Evolutionary conservation across 2,329 filamentous ascomycete species (phyloP).

Genomic region (Diaporthe vexans): DNA sequence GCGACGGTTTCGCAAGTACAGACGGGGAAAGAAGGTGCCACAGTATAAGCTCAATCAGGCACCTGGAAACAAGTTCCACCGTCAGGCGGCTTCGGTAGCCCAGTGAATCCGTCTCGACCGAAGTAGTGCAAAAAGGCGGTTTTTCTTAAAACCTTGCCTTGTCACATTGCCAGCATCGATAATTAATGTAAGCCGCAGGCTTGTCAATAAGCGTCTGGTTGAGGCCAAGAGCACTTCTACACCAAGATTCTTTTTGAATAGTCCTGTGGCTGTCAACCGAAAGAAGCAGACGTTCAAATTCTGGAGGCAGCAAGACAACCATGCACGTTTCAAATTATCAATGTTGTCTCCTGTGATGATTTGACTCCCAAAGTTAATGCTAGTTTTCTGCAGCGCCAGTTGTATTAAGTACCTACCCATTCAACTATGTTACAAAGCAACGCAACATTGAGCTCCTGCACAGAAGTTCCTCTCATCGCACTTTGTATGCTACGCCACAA

Average conservation of each 20-base stretch:
- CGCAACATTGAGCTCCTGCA: constrained; percentile 1
- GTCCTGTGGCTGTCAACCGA: background rate
- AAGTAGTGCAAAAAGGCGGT: background rate
- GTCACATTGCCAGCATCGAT: background rate
- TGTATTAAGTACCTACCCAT: background rate
- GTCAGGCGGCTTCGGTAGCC: background rate
- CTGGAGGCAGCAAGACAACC: background rate
- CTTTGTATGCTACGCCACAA: background rate
- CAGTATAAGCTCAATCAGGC: background rate
- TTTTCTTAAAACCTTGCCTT: background rate
- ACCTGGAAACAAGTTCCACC: background rate
- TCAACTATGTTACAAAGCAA: background rate
- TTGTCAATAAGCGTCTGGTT: too few species aligned
- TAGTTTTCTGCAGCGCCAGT: background rate
- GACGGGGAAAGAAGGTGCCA: background rate
- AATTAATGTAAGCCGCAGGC: background rate
- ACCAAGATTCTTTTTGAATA: background rate
- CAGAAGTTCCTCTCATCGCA: background rate
- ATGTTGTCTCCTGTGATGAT: background rate
- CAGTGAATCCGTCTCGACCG: background rate
- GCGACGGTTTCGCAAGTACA: constrained; percentile 19
- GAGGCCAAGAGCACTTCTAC: background rate
- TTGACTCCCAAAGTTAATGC: background rate
- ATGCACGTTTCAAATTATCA: constrained; percentile 8
- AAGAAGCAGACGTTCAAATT: constrained; percentile 3